Evolutionary conservation across 768 basidiomycete genomes (phyloP).

Genomic region (Neoboletus brunneissimus): DNA sequence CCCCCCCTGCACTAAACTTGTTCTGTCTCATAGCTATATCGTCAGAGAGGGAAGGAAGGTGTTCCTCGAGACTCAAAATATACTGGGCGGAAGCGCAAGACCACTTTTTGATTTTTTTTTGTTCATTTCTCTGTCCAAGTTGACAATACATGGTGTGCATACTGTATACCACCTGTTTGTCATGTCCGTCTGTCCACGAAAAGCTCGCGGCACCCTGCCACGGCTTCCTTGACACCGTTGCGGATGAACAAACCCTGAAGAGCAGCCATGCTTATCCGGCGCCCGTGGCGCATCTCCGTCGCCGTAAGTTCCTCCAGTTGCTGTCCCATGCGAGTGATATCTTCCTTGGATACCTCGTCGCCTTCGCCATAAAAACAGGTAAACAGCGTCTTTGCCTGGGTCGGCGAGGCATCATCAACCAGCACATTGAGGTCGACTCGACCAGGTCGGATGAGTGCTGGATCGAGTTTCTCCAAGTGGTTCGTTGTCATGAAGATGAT

Average conservation of each 20-base stretch:
- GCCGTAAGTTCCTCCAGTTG: slow-evolving; percentile 54
- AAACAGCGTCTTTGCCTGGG: slow-evolving; percentile 77
- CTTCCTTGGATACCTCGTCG: slow-evolving; percentile 34
- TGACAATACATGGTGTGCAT: slow-evolving; percentile 3
- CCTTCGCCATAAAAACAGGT: slow-evolving; percentile 74
- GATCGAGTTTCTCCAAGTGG: slow-evolving; percentile 83
- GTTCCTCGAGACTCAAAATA: slow-evolving; percentile 87
- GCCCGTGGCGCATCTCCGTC: slow-evolving; percentile 48
- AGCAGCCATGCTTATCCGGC: slow-evolving; percentile 89
- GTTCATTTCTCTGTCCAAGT: not conserved
- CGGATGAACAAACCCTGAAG: slow-evolving; percentile 95
- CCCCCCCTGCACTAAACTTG: slow-evolving; percentile 1
- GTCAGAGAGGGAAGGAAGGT: slow-evolving; percentile 78
- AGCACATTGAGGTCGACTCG: slow-evolving; percentile 85
- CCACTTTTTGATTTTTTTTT: slow-evolving; percentile 56
- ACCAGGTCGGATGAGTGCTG: slow-evolving; percentile 93
- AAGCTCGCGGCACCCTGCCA: slow-evolving; percentile 47
- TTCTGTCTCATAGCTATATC: slow-evolving; percentile 56
- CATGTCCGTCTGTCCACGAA: slow-evolving; percentile 32
- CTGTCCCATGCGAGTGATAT: slow-evolving; percentile 45
- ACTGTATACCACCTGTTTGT: slow-evolving; percentile 15
- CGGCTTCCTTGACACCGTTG: slow-evolving; percentile 54
- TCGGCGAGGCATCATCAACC: slow-evolving; percentile 82
- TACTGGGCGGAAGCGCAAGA: slow-evolving; percentile 85
- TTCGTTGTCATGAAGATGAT: slow-evolving; percentile 99